Conservation (phyloP, 305 asterid genomes). For the Withania somnifera region DNA sequence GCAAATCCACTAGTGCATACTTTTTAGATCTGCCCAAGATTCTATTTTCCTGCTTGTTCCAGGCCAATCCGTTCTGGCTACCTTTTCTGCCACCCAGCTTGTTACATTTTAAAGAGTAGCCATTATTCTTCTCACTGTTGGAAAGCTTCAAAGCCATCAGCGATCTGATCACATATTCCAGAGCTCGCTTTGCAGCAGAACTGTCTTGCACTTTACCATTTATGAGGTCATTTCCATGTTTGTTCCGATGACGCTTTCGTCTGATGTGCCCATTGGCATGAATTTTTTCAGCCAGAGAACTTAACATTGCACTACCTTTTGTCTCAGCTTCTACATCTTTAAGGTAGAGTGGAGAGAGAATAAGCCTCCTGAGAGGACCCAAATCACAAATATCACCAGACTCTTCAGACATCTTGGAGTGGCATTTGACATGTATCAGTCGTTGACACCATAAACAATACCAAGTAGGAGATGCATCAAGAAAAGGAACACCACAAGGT, state of each 20-base stretch:
- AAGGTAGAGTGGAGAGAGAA: constrained; percentile 73
- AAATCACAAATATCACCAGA: constrained; percentile 65
- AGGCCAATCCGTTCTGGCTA: constrained; percentile 18
- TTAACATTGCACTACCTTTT: constrained; percentile 11
- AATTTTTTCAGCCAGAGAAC: constrained; percentile 40
- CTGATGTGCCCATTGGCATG: constrained; percentile 42
- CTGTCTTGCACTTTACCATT: constrained; percentile 37
- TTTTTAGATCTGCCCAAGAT: constrained; percentile 33
- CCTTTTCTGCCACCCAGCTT: constrained; percentile 30
- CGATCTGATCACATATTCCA: constrained; percentile 41
- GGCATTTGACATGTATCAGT: constrained; percentile 71
- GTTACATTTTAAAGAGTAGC: constrained; percentile 14
- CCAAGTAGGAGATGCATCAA: constrained; percentile 84
- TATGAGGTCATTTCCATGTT: constrained; percentile 30
- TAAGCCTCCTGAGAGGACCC: constrained; percentile 64
- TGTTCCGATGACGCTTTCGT: constrained; percentile 49
- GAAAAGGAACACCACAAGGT: constrained; percentile 71
- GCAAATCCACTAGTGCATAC: constrained; percentile 46
- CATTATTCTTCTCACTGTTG: constrained; percentile 24
- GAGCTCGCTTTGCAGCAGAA: constrained; percentile 30
- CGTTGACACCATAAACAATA: constrained; percentile 84
- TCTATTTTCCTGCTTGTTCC: constrained; percentile 27
- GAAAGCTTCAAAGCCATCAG: constrained; percentile 33
- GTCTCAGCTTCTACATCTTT: constrained; percentile 39
- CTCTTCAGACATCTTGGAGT: constrained; percentile 69